Percentiles rank a stretch among this genome's conserved stretches.
phyloP scores from a whole-genome alignment of 192 early-diverging fungal species.

The Linderina pennispora region DNA sequence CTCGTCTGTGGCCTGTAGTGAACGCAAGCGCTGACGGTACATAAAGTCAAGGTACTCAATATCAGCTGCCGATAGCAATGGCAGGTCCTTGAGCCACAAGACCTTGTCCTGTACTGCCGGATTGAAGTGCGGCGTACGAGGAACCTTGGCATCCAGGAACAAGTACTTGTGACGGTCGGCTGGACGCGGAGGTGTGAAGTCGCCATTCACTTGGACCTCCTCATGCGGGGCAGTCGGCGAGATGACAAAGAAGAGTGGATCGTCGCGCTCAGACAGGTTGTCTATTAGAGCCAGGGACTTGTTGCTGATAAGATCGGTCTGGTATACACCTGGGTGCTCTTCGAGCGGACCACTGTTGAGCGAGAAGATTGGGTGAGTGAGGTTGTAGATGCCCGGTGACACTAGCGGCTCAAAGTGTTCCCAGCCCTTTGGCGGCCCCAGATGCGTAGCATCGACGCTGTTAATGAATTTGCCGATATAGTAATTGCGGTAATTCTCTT shows the following conservation, averaged over 20 bases:
- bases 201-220: slow-evolving; percentile 31
- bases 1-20: slow-evolving; percentile 59
- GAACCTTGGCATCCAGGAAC: slow-evolving; percentile 50
- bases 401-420: slow-evolving; percentile 44
- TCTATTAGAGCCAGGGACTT: slow-evolving; percentile 48
- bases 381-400: slow-evolving; percentile 55
- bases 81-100: slow-evolving; percentile 46
- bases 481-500: slow-evolving; percentile 56
- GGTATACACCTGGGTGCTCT: slow-evolving; percentile 44
- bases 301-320: slow-evolving; percentile 50
- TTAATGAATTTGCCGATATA: slow-evolving; percentile 69
- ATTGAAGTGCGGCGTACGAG: slow-evolving; percentile 55
- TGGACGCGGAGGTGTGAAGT: slow-evolving; percentile 49
- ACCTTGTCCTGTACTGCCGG: slow-evolving; percentile 48
- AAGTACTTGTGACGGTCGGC: slow-evolving; percentile 53
- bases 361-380: slow-evolving; percentile 52
- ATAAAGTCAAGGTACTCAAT: slow-evolving; percentile 42
- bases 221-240: slow-evolving; percentile 59
- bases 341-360: slow-evolving; percentile 49
- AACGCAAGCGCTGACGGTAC: slow-evolving; percentile 51
- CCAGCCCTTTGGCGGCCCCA: slow-evolving; percentile 34
- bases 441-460: slow-evolving; percentile 19
- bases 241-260: slow-evolving; percentile 46
- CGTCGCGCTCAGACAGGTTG: slow-evolving; percentile 25
- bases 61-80: slow-evolving; percentile 27